These are phyloP conservation scores for Calycina herbarum DNA, from an alignment of 2,329 filamentous ascomycete genomes.

Conservation along the genomic window DNA sequence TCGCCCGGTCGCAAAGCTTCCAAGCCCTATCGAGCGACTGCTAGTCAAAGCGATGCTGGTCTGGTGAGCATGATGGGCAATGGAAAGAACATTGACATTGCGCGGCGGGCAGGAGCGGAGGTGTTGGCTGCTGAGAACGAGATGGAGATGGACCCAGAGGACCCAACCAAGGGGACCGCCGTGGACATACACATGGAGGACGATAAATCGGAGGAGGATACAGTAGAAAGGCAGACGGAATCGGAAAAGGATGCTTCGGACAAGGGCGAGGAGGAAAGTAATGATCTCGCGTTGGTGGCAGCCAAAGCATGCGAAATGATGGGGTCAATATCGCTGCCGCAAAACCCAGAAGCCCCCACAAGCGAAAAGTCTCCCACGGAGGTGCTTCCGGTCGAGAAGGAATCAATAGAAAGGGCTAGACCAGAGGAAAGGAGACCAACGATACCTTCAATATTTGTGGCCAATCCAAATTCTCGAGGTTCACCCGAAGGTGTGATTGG, in stretches of 20 bases:
- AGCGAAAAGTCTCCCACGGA: background rate
- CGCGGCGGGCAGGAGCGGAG: conserved; percentile 53
- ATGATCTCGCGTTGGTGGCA: conserved; percentile 11
- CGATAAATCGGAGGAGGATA: background rate
- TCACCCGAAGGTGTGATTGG: conserved; percentile 24
- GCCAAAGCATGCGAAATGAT: conserved; percentile 10
- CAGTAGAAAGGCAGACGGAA: conserved; percentile 29
- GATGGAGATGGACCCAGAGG: conserved; percentile 41
- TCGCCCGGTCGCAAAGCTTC: conserved; percentile 26
- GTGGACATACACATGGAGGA: conserved; percentile 22
- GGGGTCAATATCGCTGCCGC: conserved; percentile 6
- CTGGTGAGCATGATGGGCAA: conserved; percentile 64
- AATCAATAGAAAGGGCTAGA: conserved; percentile 3
- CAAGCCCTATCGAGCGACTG: conserved; percentile 22
- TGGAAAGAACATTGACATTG: conserved; percentile 65
- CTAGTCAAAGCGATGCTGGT: conserved; percentile 64
- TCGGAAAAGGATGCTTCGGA: conserved; percentile 31
- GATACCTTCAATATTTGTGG: conserved; percentile 26
- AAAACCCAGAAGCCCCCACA: conserved; percentile 1
- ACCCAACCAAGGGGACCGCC: conserved; percentile 24
- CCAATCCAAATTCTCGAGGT: conserved; percentile 10
- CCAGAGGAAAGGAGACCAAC: conserved; percentile 21
- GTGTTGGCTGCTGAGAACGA: conserved; percentile 51
- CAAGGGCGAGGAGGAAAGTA: conserved; percentile 9
- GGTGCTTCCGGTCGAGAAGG: background rate